Evolutionary conservation across 331 rosid genomes (phyloP).

Genomic region (Telfairia occidentalis): DNA sequence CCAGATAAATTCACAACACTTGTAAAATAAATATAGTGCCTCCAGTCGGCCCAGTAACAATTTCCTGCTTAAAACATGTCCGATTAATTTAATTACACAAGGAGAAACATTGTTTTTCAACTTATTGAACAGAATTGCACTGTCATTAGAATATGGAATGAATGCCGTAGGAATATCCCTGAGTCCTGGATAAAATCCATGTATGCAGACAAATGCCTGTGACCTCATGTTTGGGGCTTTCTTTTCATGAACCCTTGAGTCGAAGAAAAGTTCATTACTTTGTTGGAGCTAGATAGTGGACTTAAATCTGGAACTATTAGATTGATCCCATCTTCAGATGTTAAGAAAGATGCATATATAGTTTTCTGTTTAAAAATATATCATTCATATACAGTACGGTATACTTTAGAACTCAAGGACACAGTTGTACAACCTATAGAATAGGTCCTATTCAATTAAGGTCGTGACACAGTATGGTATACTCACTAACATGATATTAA

Average conservation of each 20-base stretch:
- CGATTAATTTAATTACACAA: not conserved
- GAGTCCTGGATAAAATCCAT: not conserved
- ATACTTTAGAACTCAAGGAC: too few relatives aligned
- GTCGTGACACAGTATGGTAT: not conserved
- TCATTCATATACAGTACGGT: not conserved
- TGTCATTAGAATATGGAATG: not conserved
- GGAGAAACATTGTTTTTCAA: not conserved
- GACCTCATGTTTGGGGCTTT: not conserved
- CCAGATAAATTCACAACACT: not conserved
- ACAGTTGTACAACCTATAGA: too few relatives aligned
- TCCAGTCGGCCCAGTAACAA: not conserved
- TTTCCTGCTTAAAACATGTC: not conserved
- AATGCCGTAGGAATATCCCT: not conserved
- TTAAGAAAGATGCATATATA: not conserved
- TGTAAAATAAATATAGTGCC: not conserved
- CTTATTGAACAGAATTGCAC: not conserved
- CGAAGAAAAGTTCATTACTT: not conserved
- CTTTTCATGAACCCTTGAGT: not conserved
- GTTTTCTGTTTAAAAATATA: not conserved
- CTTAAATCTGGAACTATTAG: not conserved
- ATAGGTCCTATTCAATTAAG: too few relatives aligned
- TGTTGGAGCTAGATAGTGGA: not conserved
- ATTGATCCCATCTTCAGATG: not conserved
- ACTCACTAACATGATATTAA: conserved; percentile 1
- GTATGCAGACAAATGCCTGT: not conserved